These are phyloP conservation scores for Entophlyctis luteolus DNA, from an alignment of 192 early-diverging fungal genomes.

Conservation along the genomic window DNA sequence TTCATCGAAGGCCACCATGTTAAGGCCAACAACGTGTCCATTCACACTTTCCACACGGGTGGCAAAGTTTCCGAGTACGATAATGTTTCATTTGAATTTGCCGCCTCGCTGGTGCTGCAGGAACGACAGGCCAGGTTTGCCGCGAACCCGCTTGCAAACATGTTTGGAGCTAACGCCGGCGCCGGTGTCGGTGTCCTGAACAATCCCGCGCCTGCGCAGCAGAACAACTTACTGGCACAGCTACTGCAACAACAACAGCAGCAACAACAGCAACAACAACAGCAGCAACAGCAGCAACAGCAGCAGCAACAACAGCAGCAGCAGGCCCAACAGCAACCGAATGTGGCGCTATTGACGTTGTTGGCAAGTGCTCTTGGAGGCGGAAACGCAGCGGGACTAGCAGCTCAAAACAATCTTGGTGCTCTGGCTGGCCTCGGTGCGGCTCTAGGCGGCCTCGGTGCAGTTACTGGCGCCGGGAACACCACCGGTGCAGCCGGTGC, in stretches of 20 bases:
- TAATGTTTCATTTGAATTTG: conserved; percentile 33
- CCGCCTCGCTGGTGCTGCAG: conserved; percentile 31
- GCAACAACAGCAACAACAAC: conserved; percentile 20
- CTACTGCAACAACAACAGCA: neutral
- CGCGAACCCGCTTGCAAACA: conserved; percentile 18
- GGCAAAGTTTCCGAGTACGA: conserved; percentile 45
- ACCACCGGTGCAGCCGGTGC: neutral
- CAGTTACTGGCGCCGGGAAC: neutral
- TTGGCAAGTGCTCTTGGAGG: conserved; percentile 25
- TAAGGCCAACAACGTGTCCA: conserved; percentile 21
- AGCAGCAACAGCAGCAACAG: neutral
- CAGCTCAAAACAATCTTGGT: neutral
- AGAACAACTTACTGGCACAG: conserved; percentile 23
- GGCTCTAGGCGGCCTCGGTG: conserved; percentile 18
- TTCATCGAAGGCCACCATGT: conserved; percentile 44
- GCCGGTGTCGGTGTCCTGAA: conserved; percentile 9
- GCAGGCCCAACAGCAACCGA: conserved; percentile 1
- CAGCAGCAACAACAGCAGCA: conserved; percentile 25
- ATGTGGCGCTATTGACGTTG: conserved; percentile 10
- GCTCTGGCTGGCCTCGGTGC: neutral
- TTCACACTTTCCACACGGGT: conserved; percentile 41
- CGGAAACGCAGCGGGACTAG: neutral
- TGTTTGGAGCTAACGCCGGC: neutral
- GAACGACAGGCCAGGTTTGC: conserved; percentile 29
- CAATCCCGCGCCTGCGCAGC: conserved; percentile 24